Evolutionary conservation across 345 rosid genomes (phyloP).

Genomic region (Linum tenue): DNA sequence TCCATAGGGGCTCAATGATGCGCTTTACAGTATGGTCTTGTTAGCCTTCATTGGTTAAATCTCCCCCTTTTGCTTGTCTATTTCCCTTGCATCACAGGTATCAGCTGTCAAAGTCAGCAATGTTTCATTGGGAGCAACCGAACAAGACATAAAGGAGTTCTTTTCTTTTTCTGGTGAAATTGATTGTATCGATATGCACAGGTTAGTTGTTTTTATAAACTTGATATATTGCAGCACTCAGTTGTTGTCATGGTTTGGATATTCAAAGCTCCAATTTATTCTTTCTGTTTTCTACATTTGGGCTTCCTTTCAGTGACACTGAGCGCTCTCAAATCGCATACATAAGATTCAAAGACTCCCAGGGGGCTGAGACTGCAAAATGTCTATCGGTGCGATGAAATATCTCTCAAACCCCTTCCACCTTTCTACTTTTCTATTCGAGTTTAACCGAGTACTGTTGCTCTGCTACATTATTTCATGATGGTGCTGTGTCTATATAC

Average conservation of each 20-base stretch:
- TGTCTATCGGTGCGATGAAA: neutral
- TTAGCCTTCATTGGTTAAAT: no score
- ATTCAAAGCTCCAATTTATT: no score
- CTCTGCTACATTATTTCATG: neutral
- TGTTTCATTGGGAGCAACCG: slow-evolving; percentile 3
- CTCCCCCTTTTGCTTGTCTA: neutral
- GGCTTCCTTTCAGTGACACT: neutral
- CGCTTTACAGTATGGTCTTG: no score
- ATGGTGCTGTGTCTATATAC: neutral
- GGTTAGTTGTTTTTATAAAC: neutral
- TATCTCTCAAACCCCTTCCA: slow-evolving; percentile 2
- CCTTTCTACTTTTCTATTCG: neutral
- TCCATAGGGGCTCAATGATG: neutral
- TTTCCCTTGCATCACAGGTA: neutral
- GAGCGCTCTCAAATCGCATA: slow-evolving; percentile 5
- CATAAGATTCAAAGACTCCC: neutral
- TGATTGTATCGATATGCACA: neutral
- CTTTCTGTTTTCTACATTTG: neutral
- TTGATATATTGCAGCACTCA: neutral
- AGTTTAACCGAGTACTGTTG: neutral
- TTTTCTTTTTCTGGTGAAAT: slow-evolving; percentile 5
- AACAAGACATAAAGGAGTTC: slow-evolving; percentile 2
- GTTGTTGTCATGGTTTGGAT: neutral
- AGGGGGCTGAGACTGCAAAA: slow-evolving; percentile 5
- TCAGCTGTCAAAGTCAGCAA: neutral